Conservation (phyloP, 2,329 filamentous ascomycete species). For the Trichoderma citrinoviride region DNA sequence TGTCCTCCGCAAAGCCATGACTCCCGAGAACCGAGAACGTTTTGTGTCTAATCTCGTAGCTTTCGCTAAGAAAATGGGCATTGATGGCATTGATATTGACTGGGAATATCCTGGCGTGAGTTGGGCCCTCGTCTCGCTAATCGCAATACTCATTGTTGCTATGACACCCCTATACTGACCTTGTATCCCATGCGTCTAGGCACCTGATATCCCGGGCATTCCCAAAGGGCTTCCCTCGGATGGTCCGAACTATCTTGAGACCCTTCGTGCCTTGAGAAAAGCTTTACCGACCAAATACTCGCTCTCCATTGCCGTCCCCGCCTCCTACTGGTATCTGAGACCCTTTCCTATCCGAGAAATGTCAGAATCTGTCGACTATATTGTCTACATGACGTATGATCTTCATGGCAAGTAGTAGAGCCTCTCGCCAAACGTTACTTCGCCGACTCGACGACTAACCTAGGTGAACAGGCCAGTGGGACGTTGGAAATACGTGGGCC, state of each 20-base stretch:
- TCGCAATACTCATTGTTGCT: background rate
- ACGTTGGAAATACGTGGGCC: slow-evolving; percentile 30
- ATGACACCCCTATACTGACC: background rate
- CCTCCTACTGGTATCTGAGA: slow-evolving; percentile 42
- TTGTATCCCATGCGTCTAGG: background rate
- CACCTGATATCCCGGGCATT: slow-evolving; percentile 18
- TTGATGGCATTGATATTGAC: slow-evolving; percentile 42
- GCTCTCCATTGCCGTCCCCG: slow-evolving; percentile 39
- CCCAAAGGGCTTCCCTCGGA: background rate
- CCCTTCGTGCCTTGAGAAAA: slow-evolving; percentile 24
- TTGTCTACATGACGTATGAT: slow-evolving; percentile 37
- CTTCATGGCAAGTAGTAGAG: slow-evolving; percentile 28
- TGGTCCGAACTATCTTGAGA: slow-evolving; percentile 8
- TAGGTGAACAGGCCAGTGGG: slow-evolving; percentile 20
- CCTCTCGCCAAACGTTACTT: background rate
- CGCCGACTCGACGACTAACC: background rate
- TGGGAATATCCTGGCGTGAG: slow-evolving; percentile 41
- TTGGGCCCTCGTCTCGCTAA: background rate
- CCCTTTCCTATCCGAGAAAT: slow-evolving; percentile 37
- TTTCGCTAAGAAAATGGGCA: slow-evolving; percentile 36
- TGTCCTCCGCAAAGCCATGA: slow-evolving; percentile 28
- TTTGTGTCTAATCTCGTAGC: slow-evolving; percentile 37
- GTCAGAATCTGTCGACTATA: slow-evolving; percentile 30
- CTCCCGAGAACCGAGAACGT: slow-evolving; percentile 32
- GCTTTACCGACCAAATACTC: slow-evolving; percentile 35